Conservation (phyloP, 176 grass and related monocot genomes). For the Otatea glauca region DNA sequence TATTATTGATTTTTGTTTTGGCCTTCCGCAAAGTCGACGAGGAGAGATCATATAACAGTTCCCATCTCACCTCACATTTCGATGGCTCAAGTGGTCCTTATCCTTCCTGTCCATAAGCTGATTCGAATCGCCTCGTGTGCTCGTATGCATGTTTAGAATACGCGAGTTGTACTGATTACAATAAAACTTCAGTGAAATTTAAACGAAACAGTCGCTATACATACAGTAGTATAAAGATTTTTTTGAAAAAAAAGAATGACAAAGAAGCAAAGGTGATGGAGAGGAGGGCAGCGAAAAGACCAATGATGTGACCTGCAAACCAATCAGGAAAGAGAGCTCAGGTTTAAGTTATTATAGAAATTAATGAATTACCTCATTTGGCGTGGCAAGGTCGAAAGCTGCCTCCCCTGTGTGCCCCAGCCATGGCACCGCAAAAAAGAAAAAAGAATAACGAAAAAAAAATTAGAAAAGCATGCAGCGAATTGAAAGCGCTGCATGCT, state of each 20-base stretch:
- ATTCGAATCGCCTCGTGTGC: not conserved
- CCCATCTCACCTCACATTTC: constrained; percentile 7
- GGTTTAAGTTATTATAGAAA: not conserved
- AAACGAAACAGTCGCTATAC: not conserved
- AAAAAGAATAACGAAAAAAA: too few species aligned
- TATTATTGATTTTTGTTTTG: not conserved
- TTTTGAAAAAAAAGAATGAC: too few species aligned
- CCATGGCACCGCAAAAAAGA: too few species aligned
- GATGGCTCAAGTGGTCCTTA: constrained; percentile 6
- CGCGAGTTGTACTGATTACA: not conserved
- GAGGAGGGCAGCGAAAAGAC: not conserved
- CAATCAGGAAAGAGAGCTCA: not conserved
- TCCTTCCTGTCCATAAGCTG: not conserved
- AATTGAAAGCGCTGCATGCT: too few species aligned
- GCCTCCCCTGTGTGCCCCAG: not conserved
- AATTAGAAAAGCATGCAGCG: too few species aligned
- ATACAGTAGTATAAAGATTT: not conserved
- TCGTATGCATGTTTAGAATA: not conserved
- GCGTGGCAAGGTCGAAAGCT: constrained; percentile 18
- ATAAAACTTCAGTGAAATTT: not conserved
- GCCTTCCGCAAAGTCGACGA: not conserved
- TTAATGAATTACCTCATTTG: constrained; percentile 30
- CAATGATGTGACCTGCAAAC: constrained; percentile 31
- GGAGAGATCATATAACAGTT: not conserved
- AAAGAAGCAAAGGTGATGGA: not conserved